Percentiles rank a stretch among this genome's conserved stretches.
Conservation (phyloP, 2,329 filamentous ascomycete genomes). For the Fusarium sp. region DNA sequence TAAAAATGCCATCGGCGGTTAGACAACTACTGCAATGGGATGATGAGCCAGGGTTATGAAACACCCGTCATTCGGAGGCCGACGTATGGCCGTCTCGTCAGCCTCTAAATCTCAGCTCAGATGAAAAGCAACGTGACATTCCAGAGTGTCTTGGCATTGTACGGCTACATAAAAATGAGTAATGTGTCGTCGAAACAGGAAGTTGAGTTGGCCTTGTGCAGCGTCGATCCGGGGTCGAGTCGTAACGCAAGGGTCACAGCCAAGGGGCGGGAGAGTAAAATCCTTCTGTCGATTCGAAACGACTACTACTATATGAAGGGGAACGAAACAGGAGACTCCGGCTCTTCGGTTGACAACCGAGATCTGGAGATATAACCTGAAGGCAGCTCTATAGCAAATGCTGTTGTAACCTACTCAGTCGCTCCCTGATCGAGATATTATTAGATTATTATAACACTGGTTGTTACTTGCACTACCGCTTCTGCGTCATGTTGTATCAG, state of each 20-base stretch:
- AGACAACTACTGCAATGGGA: background rate
- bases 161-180: background rate
- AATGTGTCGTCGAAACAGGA: background rate
- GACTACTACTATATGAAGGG: background rate
- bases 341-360: background rate
- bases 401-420: no score
- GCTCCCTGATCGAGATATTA: background rate
- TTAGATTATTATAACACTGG: background rate
- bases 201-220: background rate
- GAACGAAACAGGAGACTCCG: background rate
- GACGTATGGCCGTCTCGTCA: background rate
- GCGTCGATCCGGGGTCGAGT: background rate
- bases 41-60: background rate
- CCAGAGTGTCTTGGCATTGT: background rate
- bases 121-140: background rate
- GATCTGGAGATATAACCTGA: background rate
- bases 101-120: background rate
- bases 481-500: slow-evolving; percentile 12
- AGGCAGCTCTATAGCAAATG: background rate
- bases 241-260: background rate
- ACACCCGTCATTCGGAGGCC: background rate
- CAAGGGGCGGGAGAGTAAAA: background rate
- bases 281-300: slow-evolving; percentile 9
- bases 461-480: background rate
- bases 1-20: background rate